phyloP scores from a whole-genome alignment of 768 basidiomycete species.

The Gymnopilus dilepis region DNA sequence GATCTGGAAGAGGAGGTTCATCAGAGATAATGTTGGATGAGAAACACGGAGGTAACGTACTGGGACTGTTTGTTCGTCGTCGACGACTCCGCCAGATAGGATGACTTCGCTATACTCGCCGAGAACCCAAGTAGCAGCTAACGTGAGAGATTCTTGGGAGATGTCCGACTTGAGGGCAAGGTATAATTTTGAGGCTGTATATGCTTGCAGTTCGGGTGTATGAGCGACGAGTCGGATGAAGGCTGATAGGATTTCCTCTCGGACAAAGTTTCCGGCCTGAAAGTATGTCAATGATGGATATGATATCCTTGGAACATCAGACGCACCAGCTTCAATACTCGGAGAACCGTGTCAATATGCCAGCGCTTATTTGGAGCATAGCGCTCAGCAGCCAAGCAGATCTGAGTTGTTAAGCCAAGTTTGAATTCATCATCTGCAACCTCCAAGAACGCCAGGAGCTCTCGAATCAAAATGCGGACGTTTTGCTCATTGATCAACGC shows the following conservation, averaged over 20 bases:
- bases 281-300: slow-evolving; percentile 2
- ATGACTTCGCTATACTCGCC: slow-evolving; percentile 96
- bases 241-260: slow-evolving; percentile 93
- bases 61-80: slow-evolving; percentile 69
- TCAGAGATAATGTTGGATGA: not conserved
- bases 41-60: slow-evolving; percentile 43
- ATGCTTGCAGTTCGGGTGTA: slow-evolving; percentile 95
- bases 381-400: slow-evolving; percentile 92
- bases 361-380: slow-evolving; percentile 98
- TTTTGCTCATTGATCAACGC: slow-evolving; percentile 96
- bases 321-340: slow-evolving; percentile 88
- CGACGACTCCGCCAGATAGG: slow-evolving; percentile 82
- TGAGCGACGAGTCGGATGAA: slow-evolving; percentile 97
- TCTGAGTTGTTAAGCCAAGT: slow-evolving; percentile 96
- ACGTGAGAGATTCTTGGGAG: slow-evolving; percentile 94
- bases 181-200: slow-evolving; percentile 92
- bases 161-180: slow-evolving; percentile 87
- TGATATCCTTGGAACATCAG: not conserved
- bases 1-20: slow-evolving; percentile 47
- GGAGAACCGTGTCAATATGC: slow-evolving; percentile 97
- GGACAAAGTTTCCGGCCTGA: slow-evolving; percentile 96
- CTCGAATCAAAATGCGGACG: slow-evolving; percentile 89
- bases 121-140: slow-evolving; percentile 93
- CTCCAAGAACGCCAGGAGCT: slow-evolving; percentile 94
- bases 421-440: slow-evolving; percentile 99